Conservation (phyloP, 2,329 filamentous ascomycete species). For the Gnomoniopsis sp. region DNA sequence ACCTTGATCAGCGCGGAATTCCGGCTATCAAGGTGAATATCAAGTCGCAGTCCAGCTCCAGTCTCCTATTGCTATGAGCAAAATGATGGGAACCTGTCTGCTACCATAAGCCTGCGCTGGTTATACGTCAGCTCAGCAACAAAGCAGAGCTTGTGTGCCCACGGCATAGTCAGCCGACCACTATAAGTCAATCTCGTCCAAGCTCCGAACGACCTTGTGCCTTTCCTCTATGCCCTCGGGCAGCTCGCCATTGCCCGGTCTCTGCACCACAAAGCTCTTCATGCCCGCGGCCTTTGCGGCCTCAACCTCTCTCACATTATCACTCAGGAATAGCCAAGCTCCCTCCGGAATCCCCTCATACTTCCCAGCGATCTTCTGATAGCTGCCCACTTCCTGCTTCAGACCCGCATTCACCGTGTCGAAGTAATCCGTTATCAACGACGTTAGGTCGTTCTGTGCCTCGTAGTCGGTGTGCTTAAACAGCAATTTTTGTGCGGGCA, state of each 20-base stretch:
- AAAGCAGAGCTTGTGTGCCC: background rate
- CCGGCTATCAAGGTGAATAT: too few species aligned
- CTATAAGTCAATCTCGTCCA: slow-evolving; percentile 26
- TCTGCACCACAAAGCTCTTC: slow-evolving; percentile 57
- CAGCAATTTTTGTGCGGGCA: slow-evolving; percentile 75
- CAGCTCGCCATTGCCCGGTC: slow-evolving; percentile 69
- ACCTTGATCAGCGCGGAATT: too few species aligned
- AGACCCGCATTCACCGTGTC: slow-evolving; percentile 78
- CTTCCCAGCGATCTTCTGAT: slow-evolving; percentile 58
- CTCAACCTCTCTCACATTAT: slow-evolving; percentile 69
- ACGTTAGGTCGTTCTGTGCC: slow-evolving; percentile 55
- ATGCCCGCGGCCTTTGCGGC: slow-evolving; percentile 62
- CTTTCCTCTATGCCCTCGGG: slow-evolving; percentile 34
- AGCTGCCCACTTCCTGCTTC: slow-evolving; percentile 67
- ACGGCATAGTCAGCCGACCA: background rate
- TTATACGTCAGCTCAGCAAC: background rate
- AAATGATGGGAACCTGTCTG: too few species aligned
- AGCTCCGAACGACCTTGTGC: slow-evolving; percentile 28
- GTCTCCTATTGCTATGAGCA: too few species aligned
- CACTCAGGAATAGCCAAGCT: slow-evolving; percentile 75
- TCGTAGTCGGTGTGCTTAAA: slow-evolving; percentile 60
- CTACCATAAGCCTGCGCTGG: background rate
- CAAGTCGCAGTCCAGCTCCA: too few species aligned
- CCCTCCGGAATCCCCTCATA: slow-evolving; percentile 41
- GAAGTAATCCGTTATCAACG: slow-evolving; percentile 64